Evolutionary conservation across 2,329 filamentous ascomycete species (phyloP), one percentile per base, ranked within the genome.

Genomic region (Beauveria bassiana): DNA sequence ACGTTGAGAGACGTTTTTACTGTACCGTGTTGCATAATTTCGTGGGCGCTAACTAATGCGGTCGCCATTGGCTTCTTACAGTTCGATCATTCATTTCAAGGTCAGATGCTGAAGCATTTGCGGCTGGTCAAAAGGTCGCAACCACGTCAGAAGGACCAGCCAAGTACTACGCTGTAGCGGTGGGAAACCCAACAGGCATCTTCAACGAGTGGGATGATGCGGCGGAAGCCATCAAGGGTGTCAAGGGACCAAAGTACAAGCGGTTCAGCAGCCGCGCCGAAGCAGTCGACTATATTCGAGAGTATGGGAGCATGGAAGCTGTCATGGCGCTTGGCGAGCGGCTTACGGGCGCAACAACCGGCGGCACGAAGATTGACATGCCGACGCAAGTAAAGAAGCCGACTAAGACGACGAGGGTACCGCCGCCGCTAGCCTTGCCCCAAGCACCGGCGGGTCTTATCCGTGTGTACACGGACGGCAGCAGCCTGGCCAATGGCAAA

Each of bases 91-190:
- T 96, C 70, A 76, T 80, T 10, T 85, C 82, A 0, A 78, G 81
- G 62, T 82, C 86, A 64, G 91, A 96, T 63, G 93, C 93, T n/a
- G 83, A 89, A 68, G 85, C 84, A 2, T 97, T 90, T 70, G 79
- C 91, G 28, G 84, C 81, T 1, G 89, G 90, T 52, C 81, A 81
- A 66, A 69, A 72, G 28, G 68, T 72, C 6, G 70, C 74, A 18
- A 68, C 74, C 22, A 68, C 75, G 24, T 72, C 77, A 46, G 68
- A 75, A 53, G 72, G 77, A 63, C 75, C 79, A 51, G 70, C 77
- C 55, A 78, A 76, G 54, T 87, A 80, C 71, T 87, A 87, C 68
- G 85, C 80, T 3, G 83, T 88, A 6, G 85, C 84, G 1, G 76
- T 83, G 5, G 85, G 85, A n/a, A 76, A 74, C 49, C 73, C 72